Conservation (phyloP, 768 basidiomycete genomes). For the Solioccasus polychromus region DNA sequence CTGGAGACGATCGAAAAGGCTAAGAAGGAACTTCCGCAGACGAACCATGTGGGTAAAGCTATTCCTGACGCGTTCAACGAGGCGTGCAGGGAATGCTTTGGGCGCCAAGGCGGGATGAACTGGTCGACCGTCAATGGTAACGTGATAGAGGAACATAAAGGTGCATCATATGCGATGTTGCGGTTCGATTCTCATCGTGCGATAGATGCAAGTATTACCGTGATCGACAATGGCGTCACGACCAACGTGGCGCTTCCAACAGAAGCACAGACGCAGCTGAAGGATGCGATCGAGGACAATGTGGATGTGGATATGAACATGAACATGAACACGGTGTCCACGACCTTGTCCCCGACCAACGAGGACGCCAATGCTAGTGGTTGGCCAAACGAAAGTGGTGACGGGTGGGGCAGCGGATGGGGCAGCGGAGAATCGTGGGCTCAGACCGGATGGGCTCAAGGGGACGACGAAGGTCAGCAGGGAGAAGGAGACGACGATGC, state of each 20-base stretch:
- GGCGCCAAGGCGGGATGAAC: slow-evolving; percentile 41
- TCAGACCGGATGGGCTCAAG: slow-evolving; percentile 13
- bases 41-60: slow-evolving; percentile 35
- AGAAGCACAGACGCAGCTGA: slow-evolving; percentile 20
- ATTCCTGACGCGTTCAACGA: slow-evolving; percentile 47
- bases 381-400: slow-evolving; percentile 8
- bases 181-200: slow-evolving; percentile 9
- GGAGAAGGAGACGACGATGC: slow-evolving; percentile 2
- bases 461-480: slow-evolving; percentile 5
- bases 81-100: slow-evolving; percentile 51
- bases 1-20: slow-evolving; percentile 42
- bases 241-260: slow-evolving; percentile 21
- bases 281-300: slow-evolving; percentile 30
- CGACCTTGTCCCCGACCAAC: not conserved
- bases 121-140: slow-evolving; percentile 18
- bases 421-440: slow-evolving; percentile 11
- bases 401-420: slow-evolving; percentile 10
- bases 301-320: slow-evolving; percentile 20
- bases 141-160: slow-evolving; percentile 8
- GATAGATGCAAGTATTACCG: slow-evolving; percentile 15
- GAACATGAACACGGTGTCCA: not conserved
- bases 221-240: slow-evolving; percentile 16
- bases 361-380: not conserved
- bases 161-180: not conserved
- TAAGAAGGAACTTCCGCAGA: slow-evolving; percentile 41